Evolutionary conservation across 495 filamentous ascomycete genomes (phyloP).

Genomic region (Penicillium psychrofluorescens): DNA sequence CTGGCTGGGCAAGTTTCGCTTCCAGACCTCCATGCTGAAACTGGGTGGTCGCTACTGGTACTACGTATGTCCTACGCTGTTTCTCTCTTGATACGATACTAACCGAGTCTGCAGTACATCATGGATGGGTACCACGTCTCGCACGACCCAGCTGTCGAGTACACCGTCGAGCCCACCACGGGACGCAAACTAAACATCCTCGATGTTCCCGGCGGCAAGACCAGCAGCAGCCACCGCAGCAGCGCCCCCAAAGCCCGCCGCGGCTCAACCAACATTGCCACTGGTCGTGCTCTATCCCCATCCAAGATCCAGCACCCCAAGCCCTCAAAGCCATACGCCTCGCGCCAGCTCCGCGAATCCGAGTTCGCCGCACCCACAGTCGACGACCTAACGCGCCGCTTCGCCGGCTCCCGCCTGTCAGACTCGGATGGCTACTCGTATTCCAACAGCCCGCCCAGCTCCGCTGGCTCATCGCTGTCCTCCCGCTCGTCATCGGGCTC

Average conservation of each 20-base stretch:
- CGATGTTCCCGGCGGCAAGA: slow-evolving; percentile 50
- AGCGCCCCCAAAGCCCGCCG: slow-evolving; percentile 22
- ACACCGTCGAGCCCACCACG: slow-evolving; percentile 92
- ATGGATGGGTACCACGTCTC: slow-evolving; percentile 98
- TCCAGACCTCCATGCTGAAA: slow-evolving; percentile 77
- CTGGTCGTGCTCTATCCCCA: slow-evolving; percentile 77
- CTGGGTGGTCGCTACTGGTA: slow-evolving; percentile 95
- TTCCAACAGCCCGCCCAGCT: slow-evolving; percentile 61
- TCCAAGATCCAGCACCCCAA: slow-evolving; percentile 88
- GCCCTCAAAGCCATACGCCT: slow-evolving; percentile 78
- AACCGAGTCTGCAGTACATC: slow-evolving; percentile 59
- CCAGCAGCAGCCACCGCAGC: slow-evolving; percentile 8
- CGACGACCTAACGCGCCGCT: slow-evolving; percentile 67
- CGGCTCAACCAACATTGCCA: slow-evolving; percentile 58
- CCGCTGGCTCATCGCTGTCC: slow-evolving; percentile 64
- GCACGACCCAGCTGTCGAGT: slow-evolving; percentile 86
- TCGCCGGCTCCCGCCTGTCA: slow-evolving; percentile 62
- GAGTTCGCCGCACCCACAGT: slow-evolving; percentile 60
- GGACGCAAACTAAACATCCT: slow-evolving; percentile 85
- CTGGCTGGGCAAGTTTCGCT: slow-evolving; percentile 94
- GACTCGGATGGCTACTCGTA: slow-evolving; percentile 64
- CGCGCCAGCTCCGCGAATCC: slow-evolving; percentile 72
- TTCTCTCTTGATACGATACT: slow-evolving; percentile 2
- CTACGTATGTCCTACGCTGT: slow-evolving; percentile 48
- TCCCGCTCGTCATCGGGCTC: slow-evolving; percentile 51